Evolutionary conservation across 768 basidiomycete genomes (phyloP).

Genomic region (Leccinellum albellum): DNA sequence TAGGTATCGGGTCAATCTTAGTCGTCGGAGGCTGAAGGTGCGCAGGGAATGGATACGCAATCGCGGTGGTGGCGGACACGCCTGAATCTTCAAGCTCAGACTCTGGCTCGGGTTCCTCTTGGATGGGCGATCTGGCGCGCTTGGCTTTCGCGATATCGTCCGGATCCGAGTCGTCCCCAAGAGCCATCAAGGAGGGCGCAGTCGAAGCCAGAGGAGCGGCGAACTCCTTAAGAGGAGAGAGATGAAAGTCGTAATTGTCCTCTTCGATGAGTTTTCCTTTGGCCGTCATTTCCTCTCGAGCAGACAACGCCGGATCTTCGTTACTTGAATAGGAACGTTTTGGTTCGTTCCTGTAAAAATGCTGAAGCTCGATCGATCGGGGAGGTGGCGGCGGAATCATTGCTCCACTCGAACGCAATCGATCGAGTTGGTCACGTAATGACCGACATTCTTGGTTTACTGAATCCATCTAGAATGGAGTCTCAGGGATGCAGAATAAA

Average conservation of each 20-base stretch:
- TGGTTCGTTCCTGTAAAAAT: slow-evolving; percentile 19
- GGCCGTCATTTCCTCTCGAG: slow-evolving; percentile 9
- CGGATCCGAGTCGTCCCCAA: slow-evolving; percentile 27
- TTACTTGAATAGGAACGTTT: slow-evolving; percentile 19
- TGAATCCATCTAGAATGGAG: slow-evolving; percentile 19
- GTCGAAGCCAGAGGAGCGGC: slow-evolving; percentile 25
- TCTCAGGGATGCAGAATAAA: slow-evolving; percentile 5
- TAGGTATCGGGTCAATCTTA: slow-evolving; percentile 28
- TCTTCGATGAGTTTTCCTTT: slow-evolving; percentile 27
- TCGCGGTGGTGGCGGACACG: not conserved
- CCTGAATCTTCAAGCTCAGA: slow-evolving; percentile 23
- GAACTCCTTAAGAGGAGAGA: slow-evolving; percentile 30
- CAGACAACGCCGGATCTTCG: slow-evolving; percentile 11
- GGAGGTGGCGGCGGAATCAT: slow-evolving; percentile 3
- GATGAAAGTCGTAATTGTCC: slow-evolving; percentile 27
- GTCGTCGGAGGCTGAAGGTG: slow-evolving; percentile 22
- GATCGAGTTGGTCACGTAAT: slow-evolving; percentile 27
- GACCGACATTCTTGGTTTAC: slow-evolving; percentile 23
- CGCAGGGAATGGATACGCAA: slow-evolving; percentile 23
- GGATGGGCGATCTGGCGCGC: slow-evolving; percentile 18
- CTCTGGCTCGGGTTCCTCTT: slow-evolving; percentile 23
- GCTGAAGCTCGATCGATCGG: slow-evolving; percentile 21
- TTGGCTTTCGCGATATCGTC: slow-evolving; percentile 24
- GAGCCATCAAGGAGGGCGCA: slow-evolving; percentile 28
- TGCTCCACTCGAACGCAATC: slow-evolving; percentile 16